These are phyloP conservation scores for Bipolaris oryzae DNA, from an alignment of 2,329 filamentous ascomycete species.

Conservation along the genomic window DNA sequence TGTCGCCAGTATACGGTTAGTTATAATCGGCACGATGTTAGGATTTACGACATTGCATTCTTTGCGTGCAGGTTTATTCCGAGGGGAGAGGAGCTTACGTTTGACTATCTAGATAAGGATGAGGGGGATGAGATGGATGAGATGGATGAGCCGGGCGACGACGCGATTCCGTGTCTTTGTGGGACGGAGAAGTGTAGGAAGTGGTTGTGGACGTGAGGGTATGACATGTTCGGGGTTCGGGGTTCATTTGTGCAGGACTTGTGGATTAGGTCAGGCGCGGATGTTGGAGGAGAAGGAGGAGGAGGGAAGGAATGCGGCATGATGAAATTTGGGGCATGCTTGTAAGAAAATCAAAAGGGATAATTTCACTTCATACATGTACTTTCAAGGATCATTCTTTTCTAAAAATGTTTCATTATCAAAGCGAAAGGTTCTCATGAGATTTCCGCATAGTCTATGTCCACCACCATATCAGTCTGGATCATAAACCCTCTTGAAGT, in stretches of 20 bases:
- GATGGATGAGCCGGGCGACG: conserved; percentile 57
- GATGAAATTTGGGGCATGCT: too few species aligned
- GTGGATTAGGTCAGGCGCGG: too few species aligned
- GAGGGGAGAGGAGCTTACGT: conserved; percentile 73
- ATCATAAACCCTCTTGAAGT: not conserved
- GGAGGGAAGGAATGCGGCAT: not conserved
- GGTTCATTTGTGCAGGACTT: not conserved
- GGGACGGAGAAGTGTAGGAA: conserved; percentile 70
- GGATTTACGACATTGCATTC: conserved; percentile 76
- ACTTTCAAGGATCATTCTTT: too few species aligned
- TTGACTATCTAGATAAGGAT: conserved; percentile 76
- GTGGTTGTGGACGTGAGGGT: conserved; percentile 64
- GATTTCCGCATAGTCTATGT: too few species aligned
- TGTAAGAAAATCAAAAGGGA: too few species aligned
- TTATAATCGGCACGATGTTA: conserved; percentile 75
- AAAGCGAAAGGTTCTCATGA: too few species aligned
- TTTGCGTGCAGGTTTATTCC: conserved; percentile 73
- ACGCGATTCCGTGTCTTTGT: conserved; percentile 58
- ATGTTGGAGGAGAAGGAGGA: not conserved
- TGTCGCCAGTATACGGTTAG: conserved; percentile 79
- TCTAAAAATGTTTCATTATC: too few species aligned
- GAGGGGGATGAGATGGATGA: conserved; percentile 65
- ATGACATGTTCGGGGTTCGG: not conserved
- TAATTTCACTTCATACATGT: too few species aligned
- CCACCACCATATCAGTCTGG: too few species aligned